phyloP scores from a whole-genome alignment of 208 protist genomes.

The Balamuthia mandrillaris region DNA sequence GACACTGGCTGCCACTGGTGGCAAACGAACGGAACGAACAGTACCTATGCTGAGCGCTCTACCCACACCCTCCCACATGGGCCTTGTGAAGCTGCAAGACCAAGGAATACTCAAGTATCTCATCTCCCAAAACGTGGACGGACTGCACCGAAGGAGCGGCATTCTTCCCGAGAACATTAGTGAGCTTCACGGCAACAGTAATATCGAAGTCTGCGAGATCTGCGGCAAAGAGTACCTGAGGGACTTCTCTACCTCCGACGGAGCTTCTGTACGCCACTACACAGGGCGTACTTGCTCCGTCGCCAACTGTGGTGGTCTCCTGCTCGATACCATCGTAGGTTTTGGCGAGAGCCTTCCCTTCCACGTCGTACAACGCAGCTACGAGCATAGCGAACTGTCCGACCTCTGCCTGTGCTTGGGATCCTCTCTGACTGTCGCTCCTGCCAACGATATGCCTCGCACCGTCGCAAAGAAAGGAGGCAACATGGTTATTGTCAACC shows the following conservation, averaged over 20 bases:
- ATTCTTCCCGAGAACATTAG: neutral
- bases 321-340: constrained; percentile 45
- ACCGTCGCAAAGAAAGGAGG: constrained; percentile 14
- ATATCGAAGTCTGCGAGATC: constrained; percentile 35
- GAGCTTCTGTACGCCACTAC: neutral
- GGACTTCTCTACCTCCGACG: neutral
- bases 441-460: constrained; percentile 28
- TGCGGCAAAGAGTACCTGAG: constrained; percentile 45
- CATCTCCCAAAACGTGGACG: constrained; percentile 52
- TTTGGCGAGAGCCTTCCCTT: constrained; percentile 43
- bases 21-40: neutral
- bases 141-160: constrained; percentile 46
- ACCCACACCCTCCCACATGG: constrained; percentile 55
- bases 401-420: constrained; percentile 37
- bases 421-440: constrained; percentile 34
- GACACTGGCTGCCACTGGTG: constrained; percentile 46
- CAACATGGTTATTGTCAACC: constrained; percentile 22
- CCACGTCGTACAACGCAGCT: neutral
- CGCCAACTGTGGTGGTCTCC: neutral
- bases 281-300: constrained; percentile 31
- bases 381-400: neutral
- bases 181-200: constrained; percentile 52
- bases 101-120: constrained; percentile 38
- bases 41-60: constrained; percentile 27
- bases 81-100: constrained; percentile 39